Conservation (phyloP, 108 stramenopile genomes). For the Skeletonema tropicum region DNA sequence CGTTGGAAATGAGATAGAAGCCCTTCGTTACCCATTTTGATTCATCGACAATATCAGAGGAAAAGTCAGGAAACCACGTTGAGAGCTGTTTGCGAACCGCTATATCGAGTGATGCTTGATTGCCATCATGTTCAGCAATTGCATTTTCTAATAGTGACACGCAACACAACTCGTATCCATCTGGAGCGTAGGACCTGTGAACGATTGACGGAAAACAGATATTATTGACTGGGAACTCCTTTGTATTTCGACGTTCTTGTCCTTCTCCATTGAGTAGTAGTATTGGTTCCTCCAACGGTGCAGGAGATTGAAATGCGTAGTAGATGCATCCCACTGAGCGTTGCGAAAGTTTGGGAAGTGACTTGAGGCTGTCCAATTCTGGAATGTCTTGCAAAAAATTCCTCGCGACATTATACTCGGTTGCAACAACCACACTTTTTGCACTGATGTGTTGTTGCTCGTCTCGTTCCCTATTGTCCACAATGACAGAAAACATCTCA, state of each 20-base stretch:
- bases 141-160: constrained; percentile 71
- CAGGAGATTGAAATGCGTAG: constrained; percentile 66
- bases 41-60: constrained; percentile 52
- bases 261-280: constrained; percentile 77
- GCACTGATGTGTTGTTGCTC: constrained; percentile 23
- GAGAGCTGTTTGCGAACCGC: constrained; percentile 66
- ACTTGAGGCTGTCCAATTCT: constrained; percentile 44
- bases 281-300: constrained; percentile 83
- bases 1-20: constrained; percentile 68
- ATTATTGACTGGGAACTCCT: constrained; percentile 75
- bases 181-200: constrained; percentile 67
- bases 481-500: constrained; percentile 9
- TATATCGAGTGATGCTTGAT: constrained; percentile 59
- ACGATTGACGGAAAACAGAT: constrained; percentile 88
- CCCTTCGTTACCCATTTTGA: constrained; percentile 62
- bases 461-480: constrained; percentile 3
- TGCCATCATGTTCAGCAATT: constrained; percentile 55
- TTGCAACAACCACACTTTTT: constrained; percentile 77
- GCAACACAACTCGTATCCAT: constrained; percentile 70
- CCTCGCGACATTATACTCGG: constrained; percentile 64
- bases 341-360: constrained; percentile 61
- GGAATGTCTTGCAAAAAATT: constrained; percentile 54
- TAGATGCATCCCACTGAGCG: constrained; percentile 80
- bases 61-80: constrained; percentile 69
- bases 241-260: constrained; percentile 35